These are phyloP conservation scores for Ganoderma multipileum DNA, from an alignment of 1,284 basidiomycete species.

Conservation along the genomic window DNA sequence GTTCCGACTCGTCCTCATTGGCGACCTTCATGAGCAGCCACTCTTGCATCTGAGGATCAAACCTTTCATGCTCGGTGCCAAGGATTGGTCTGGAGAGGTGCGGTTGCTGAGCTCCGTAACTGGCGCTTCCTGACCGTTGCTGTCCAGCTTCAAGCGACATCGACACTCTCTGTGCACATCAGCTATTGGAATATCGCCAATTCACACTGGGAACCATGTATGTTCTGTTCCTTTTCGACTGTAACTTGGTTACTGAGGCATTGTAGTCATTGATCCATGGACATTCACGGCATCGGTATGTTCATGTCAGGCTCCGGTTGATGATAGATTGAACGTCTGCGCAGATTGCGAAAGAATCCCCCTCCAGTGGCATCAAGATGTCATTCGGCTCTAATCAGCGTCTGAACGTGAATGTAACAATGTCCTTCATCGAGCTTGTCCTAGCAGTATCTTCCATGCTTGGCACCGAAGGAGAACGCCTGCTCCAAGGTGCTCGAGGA, in stretches of 20 bases:
- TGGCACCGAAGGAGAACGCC: conserved; percentile 75
- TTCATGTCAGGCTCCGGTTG: conserved; percentile 15
- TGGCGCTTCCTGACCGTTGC: background rate
- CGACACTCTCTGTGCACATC: conserved; percentile 82
- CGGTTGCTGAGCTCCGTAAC: conserved; percentile 18
- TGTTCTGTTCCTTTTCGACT: conserved; percentile 33
- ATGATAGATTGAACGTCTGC: background rate
- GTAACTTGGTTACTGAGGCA: conserved; percentile 1
- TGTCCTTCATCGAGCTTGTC: conserved; percentile 89
- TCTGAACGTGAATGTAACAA: conserved; percentile 92
- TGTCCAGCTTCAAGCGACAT: conserved; percentile 79
- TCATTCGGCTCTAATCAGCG: conserved; percentile 82
- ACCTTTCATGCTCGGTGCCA: conserved; percentile 84
- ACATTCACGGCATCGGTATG: conserved; percentile 80
- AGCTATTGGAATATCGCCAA: conserved; percentile 98
- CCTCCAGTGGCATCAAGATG: conserved; percentile 63
- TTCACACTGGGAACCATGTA: conserved; percentile 98
- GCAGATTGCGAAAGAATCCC: conserved; percentile 61
- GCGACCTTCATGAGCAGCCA: conserved; percentile 95
- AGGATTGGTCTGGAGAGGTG: conserved; percentile 96
- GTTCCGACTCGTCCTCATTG: conserved; percentile 93
- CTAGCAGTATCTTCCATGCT: conserved; percentile 79
- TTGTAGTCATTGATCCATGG: conserved; percentile 94
- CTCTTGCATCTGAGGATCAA: conserved; percentile 90
- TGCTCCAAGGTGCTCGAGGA: conserved; percentile 79